A percentile compares a stretch with the other conserved stretches of the same genome.
Conservation (phyloP, 108 stramenopile species). For the Schizochytrium sp. region DNA sequence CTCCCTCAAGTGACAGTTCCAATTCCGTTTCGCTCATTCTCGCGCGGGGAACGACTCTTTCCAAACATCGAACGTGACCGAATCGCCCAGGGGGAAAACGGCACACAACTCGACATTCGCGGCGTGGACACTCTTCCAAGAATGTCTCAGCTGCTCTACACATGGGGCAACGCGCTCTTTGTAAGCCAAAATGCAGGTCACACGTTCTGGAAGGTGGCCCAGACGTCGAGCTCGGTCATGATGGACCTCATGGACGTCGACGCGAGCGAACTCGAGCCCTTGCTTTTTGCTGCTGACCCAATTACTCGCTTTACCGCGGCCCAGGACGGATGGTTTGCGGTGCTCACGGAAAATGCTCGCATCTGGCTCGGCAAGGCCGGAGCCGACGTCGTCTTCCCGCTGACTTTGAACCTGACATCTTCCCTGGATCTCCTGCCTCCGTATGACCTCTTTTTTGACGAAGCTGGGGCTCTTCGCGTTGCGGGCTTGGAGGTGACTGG, state of each 20-base stretch:
- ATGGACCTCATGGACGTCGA: not conserved
- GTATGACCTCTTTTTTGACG: not conserved
- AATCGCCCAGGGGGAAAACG: not conserved
- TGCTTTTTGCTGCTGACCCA: not conserved
- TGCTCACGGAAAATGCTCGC: not conserved
- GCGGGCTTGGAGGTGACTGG: not conserved
- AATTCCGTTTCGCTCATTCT: not conserved
- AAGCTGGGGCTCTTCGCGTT: not conserved
- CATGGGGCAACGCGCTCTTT: not conserved
- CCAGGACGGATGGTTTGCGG: not conserved
- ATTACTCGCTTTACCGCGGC: not conserved
- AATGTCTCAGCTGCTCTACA: not conserved
- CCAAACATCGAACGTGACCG: not conserved
- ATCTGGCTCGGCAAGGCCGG: not conserved
- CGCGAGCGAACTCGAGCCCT: not conserved
- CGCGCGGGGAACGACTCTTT: not conserved
- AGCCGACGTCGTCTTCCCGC: not conserved
- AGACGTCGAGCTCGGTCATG: not conserved
- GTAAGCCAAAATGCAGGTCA: not conserved
- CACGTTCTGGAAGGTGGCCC: slow-evolving; percentile 9
- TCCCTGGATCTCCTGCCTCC: not conserved
- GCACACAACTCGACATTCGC: not conserved
- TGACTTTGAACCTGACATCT: not conserved
- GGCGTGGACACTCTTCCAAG: not conserved
- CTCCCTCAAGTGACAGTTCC: not conserved